Evolutionary conservation across 352 stramenopile species (phyloP), one percentile per base, ranked within the genome.

Genomic region (Paralagenidium karlingii): DNA sequence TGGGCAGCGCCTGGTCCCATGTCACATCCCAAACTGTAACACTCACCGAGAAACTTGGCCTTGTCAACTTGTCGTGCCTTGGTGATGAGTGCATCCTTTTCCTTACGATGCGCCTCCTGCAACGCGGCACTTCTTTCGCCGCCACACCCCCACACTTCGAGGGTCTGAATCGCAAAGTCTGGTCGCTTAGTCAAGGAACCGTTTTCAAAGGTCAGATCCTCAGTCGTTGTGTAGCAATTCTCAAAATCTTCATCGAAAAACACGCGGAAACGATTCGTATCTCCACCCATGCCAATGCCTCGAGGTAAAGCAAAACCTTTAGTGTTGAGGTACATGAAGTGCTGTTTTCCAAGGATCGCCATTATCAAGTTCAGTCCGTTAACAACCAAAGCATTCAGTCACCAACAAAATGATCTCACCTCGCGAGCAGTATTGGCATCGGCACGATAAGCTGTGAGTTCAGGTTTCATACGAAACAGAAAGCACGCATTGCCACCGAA

Each of bases 271-370:
- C 69, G 68, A 45, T 62, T 79, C 5, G 59, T 76, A 19, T 70
- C 74, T n/a, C 78, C 75, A 15, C 77, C 78, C 47, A 91, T 77
- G 24, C 78, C 78, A 7, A 91, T 57, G 7, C 78, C 78, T 18
- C 70, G 65, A 2, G 78, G 78, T 22, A 91, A 48, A 0, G 66
- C 66, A 13, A 73, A 77, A 7, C 75, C 78, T 29, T 91, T 91
- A 8, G 78, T 89, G 54, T 91, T 88, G 40, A 89, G 56, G 33
- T 91, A 91, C 78, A 91, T 91, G 53, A 82, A 76, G 43, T 86
- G 82, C 31, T 66, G 46, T 25, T 68, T 73, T 26, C 53, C 47
- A 13, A 64, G 53, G 30, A 49, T 73, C 0, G 58, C 53, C 15
- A n/a, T n/a, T n/a, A n/a, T n/a, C n/a, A n/a, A n/a, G n/a, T n/a